phyloP scores from a whole-genome alignment of 2,329 filamentous ascomycete species.

The Epichloe aotearoae region DNA sequence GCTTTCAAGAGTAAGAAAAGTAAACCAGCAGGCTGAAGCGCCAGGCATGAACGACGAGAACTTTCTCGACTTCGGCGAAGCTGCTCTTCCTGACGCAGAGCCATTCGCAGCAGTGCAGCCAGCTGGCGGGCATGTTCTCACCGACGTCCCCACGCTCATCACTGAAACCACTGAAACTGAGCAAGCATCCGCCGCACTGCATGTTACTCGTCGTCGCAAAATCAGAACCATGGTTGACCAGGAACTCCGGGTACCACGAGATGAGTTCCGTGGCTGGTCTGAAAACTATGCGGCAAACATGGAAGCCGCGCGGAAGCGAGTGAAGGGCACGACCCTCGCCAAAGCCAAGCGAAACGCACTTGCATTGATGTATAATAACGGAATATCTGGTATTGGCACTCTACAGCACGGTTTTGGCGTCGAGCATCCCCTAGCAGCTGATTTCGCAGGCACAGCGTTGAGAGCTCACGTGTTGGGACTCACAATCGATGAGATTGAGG shows the following conservation, averaged over 20 bases:
- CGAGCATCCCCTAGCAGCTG: constrained; percentile 28
- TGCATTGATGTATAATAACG: constrained; percentile 18
- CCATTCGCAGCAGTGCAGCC: constrained; percentile 18
- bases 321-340: constrained; percentile 13
- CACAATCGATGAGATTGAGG: constrained; percentile 10
- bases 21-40: neutral
- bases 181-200: constrained; percentile 9
- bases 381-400: constrained; percentile 21
- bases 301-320: constrained; percentile 20
- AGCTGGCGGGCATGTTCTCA: constrained; percentile 6
- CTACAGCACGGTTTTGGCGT: constrained; percentile 14
- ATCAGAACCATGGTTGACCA: constrained; percentile 18
- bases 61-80: constrained; percentile 24
- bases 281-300: constrained; percentile 41
- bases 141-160: constrained; percentile 9
- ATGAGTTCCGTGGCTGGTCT: constrained; percentile 27
- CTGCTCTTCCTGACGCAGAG: constrained; percentile 24
- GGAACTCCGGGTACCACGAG: constrained; percentile 21
- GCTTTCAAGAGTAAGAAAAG: neutral
- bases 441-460: constrained; percentile 32
- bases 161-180: constrained; percentile 12
- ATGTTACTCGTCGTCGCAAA: constrained; percentile 15
- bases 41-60: constrained; percentile 4
- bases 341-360: constrained; percentile 27
- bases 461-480: constrained; percentile 18